These are phyloP conservation scores for Psidium guajava DNA, from an alignment of 345 rosid species.

Conservation along the genomic window DNA sequence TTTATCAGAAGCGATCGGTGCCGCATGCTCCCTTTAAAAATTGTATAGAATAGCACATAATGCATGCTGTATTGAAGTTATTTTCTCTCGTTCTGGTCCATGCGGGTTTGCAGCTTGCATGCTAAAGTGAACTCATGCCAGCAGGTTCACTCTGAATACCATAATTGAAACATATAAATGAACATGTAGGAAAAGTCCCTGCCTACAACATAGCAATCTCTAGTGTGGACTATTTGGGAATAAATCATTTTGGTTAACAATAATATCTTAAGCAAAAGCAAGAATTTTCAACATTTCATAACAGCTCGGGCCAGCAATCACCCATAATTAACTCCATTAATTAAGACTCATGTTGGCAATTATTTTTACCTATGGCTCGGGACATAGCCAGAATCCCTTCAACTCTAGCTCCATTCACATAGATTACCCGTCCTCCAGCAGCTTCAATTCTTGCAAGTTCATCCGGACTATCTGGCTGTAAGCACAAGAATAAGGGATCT, in stretches of 20 bases:
- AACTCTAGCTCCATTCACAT: conserved; percentile 54
- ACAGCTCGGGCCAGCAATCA: not conserved
- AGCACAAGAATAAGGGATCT: conserved; percentile 2
- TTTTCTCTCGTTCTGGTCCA: not conserved
- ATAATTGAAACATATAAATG: not conserved
- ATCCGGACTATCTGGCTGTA: conserved; percentile 71
- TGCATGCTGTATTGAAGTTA: not conserved
- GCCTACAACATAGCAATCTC: not conserved
- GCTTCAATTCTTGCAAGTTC: conserved; percentile 65
- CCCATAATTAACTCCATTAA: not conserved
- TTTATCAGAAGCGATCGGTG: not conserved
- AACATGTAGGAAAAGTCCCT: not conserved
- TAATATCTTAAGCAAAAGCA: not conserved
- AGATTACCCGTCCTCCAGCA: conserved; percentile 57
- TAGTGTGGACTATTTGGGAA: not conserved
- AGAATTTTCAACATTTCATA: not conserved
- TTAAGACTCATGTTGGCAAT: not conserved
- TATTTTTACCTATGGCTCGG: conserved; percentile 61
- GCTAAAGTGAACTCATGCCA: not conserved
- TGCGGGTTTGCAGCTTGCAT: not conserved
- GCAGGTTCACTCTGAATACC: not conserved
- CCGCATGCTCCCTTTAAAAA: not conserved
- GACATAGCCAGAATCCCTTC: conserved; percentile 86
- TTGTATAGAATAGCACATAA: not conserved
- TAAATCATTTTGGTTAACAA: not conserved